Base-by-base conservation (phyloP, 192 early-diverging fungal species). In the Coemansia sp. region DNA sequence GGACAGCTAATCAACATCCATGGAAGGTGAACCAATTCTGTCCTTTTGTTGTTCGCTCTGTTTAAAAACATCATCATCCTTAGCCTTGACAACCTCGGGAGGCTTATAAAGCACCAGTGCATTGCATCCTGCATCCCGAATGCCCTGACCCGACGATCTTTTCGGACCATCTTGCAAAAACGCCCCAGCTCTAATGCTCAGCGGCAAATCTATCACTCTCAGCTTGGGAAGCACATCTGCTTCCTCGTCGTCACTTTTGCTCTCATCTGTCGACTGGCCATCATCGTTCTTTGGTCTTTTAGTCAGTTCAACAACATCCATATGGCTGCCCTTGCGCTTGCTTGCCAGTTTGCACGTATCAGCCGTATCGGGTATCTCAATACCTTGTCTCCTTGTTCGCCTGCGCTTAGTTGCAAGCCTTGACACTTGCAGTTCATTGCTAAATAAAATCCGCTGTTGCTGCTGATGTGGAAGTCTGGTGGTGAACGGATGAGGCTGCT, bases 31-130 rank as follows among this genome's bases (percentile, higher is more conserved):
- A 25, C 22, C 42, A 16, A 8, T 12, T 16, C 14, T 45, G 14
- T 3, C 17, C 14, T 45, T 16, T 18, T 40, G 58, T 31, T 30
- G 36, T 16, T 31, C 22, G 7, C 4, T 40, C 25, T 31, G 40
- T 0, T 4, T 11, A 5, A 28, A 22, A 42, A 10, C 20, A 20
- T 18, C 34, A n/a, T 20, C 36, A 5, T 28, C 45, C 11, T 11
- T 61, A 5, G 17, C 45, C 7, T 2, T 50, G n/a, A 11, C 56
- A 18, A 18, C 25, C 34, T 38, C 28, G 7, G 48, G 17, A 5
- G 69, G 67, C 7, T 22, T 65, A 40, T 75, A 75, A 33, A 69
- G 34, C 6, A 75, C 67, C 63, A 75, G 28, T 11, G 64, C 63
- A 7, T 36, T 49, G 48, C 60, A 28, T 34, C 25, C 56, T 6